Evolutionary conservation across 2,329 filamentous ascomycete species (phyloP).

Genomic region (Myriosclerotinia scirpicola): DNA sequence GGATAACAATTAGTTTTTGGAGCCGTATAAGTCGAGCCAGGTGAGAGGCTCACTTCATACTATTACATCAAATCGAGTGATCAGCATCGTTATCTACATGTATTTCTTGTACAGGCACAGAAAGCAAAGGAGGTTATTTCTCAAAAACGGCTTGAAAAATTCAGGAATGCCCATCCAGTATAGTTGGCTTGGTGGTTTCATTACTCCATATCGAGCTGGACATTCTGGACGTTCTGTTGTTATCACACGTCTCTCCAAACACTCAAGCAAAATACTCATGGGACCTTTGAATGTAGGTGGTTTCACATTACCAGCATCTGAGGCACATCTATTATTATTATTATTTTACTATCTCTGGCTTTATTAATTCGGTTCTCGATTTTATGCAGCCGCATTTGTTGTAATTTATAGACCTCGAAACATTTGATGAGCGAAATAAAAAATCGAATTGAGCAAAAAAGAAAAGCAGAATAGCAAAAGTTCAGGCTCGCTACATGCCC

Average conservation of each 20-base stretch:
- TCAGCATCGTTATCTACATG: not conserved
- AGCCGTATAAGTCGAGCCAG: too few relatives aligned
- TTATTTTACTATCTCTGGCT: too few relatives aligned
- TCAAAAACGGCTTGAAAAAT: not conserved
- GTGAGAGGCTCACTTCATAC: not conserved
- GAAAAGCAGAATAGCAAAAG: not conserved
- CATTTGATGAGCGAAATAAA: not conserved
- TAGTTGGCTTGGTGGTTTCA: not conserved
- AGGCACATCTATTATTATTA: too few relatives aligned
- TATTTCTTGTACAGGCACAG: too few relatives aligned
- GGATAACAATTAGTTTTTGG: not conserved
- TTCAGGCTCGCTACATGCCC: not conserved
- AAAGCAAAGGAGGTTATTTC: too few relatives aligned
- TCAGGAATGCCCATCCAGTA: not conserved
- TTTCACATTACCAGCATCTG: not conserved
- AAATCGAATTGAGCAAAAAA: not conserved
- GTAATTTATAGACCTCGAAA: too few relatives aligned
- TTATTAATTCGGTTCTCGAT: too few relatives aligned
- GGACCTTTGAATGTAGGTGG: not conserved
- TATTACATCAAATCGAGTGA: not conserved
- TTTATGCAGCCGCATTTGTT: too few relatives aligned
- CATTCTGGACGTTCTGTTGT: not conserved
- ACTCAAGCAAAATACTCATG: not conserved
- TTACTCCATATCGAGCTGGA: not conserved
- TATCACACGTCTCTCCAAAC: not conserved